Percentiles rank a stretch among this genome's conserved stretches.
Conservation (phyloP, 2,329 filamentous ascomycete genomes). For the Ophiostoma novo-ulmi region DNA sequence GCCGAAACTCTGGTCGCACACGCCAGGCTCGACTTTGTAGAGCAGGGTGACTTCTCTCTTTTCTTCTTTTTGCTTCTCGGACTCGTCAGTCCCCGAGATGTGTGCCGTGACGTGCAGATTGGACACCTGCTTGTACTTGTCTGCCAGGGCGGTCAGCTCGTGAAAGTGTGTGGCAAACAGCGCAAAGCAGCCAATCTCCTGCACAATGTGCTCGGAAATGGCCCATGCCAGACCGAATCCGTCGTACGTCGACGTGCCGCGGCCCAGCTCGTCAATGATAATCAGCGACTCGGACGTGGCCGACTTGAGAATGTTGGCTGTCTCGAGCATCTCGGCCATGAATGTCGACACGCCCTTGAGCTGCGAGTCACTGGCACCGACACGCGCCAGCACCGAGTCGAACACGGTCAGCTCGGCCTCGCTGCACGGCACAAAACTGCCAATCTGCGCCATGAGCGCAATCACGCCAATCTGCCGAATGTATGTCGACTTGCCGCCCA, state of each 20-base stretch:
- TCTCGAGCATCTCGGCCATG: constrained; percentile 99
- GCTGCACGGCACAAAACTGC: constrained; percentile 89
- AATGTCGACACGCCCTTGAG: constrained; percentile 97
- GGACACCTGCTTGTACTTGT: constrained; percentile 79
- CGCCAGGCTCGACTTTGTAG: constrained; percentile 92
- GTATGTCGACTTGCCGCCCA: constrained; percentile 98
- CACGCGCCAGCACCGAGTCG: constrained; percentile 91
- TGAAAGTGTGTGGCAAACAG: constrained; percentile 99
- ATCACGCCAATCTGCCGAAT: constrained; percentile 97
- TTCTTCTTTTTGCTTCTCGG: constrained; percentile 37
- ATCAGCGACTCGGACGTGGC: constrained; percentile 93
- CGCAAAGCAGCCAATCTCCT: constrained; percentile 87
- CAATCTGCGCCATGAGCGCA: constrained; percentile 92
- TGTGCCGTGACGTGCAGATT: constrained; percentile 97
- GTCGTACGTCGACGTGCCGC: constrained; percentile 96
- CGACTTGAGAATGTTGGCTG: constrained; percentile 95
- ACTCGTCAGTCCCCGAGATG: constrained; percentile 52
- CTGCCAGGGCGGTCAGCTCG: constrained; percentile 85
- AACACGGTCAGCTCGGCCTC: constrained; percentile 92
- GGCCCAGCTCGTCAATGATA: constrained; percentile 96
- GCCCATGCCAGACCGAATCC: constrained; percentile 99
- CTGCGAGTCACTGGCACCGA: constrained; percentile 92
- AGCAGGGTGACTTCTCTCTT: constrained; percentile 87
- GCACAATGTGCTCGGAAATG: constrained; percentile 95
- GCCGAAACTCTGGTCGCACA: constrained; percentile 96